These are phyloP conservation scores for Fusarium camptoceras DNA, from an alignment of 2,329 filamentous ascomycete species.

Conservation along the genomic window DNA sequence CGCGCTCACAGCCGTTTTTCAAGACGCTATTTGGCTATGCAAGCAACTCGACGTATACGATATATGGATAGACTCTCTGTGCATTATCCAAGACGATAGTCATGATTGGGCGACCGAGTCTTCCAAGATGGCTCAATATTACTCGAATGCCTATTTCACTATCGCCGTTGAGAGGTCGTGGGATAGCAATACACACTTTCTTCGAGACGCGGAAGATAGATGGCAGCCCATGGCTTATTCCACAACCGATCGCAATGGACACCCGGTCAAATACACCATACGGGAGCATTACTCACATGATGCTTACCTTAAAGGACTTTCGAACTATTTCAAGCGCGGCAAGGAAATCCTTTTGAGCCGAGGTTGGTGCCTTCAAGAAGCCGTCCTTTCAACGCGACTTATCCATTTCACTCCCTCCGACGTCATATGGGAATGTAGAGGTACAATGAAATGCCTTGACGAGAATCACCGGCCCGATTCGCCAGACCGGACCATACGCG, in stretches of 20 bases:
- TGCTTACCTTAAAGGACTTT: background rate
- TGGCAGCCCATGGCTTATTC: background rate
- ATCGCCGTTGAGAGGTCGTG: background rate
- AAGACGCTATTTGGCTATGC: background rate
- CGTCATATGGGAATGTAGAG: background rate
- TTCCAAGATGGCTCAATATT: background rate
- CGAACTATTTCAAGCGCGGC: background rate
- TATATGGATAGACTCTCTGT: background rate
- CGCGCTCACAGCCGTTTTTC: background rate
- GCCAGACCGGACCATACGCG: background rate
- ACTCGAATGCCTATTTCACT: background rate
- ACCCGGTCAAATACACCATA: background rate
- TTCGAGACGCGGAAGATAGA: background rate
- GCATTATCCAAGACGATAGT: background rate
- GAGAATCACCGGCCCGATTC: background rate
- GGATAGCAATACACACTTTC: background rate
- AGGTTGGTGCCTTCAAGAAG: background rate
- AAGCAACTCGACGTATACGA: background rate
- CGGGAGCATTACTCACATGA: background rate
- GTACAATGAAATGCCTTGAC: background rate
- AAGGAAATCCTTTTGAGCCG: background rate
- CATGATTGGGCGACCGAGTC: background rate
- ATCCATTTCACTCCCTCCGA: background rate
- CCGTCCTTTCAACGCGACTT: background rate
- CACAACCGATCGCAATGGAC: background rate